These are phyloP conservation scores for Ophiostoma sp. DNA, from an alignment of 2,329 filamentous ascomycete genomes.

Conservation along the genomic window DNA sequence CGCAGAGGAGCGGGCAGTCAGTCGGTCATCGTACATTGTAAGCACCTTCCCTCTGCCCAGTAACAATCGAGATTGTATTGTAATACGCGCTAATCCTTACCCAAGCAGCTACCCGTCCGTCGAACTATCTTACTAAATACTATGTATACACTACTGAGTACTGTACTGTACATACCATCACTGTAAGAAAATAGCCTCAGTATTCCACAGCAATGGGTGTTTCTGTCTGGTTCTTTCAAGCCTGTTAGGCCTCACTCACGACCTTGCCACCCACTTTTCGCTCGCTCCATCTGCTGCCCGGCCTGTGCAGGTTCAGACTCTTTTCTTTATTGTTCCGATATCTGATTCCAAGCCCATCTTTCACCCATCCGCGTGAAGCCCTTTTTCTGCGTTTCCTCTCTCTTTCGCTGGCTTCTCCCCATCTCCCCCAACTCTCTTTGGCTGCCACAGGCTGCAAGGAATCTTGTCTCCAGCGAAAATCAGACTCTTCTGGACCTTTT, in stretches of 20 bases:
- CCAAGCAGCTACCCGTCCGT: conserved; percentile 4
- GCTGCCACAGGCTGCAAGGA: neutral
- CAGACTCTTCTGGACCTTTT: conserved; percentile 10
- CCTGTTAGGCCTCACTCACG: neutral
- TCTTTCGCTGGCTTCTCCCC: neutral
- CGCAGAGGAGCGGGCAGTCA: neutral
- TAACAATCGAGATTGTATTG: neutral
- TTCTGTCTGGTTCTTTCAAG: conserved; percentile 17
- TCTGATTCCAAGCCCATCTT: neutral
- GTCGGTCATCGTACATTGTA: neutral
- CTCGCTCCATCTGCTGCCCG: conserved; percentile 3
- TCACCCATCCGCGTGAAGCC: neutral
- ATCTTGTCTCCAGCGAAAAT: conserved; percentile 1
- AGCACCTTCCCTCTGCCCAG: neutral
- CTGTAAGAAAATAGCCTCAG: conserved; percentile 23
- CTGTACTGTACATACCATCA: neutral
- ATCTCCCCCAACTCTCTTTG: neutral
- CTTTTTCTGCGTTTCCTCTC: neutral
- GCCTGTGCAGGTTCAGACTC: conserved; percentile 9
- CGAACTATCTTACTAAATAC: neutral
- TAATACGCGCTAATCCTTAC: conserved; percentile 8
- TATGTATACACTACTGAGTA: neutral
- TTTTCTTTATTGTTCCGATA: neutral
- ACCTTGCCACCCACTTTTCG: conserved; percentile 20
- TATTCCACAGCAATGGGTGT: neutral